phyloP scores from a whole-genome alignment of 108 stramenopile genomes.

The Conticribra guillardii region DNA sequence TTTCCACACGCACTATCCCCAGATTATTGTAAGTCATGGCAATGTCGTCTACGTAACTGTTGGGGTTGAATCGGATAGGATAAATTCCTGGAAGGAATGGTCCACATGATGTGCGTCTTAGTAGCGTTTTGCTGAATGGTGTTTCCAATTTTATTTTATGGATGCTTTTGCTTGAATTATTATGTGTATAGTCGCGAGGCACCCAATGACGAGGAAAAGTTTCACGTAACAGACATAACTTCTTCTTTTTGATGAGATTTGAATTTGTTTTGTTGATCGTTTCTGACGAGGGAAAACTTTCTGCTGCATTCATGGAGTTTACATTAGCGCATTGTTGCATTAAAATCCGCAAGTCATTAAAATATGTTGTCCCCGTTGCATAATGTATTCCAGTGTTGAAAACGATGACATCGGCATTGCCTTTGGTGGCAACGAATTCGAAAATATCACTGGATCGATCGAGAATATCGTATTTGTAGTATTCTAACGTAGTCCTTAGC shows the following conservation, averaged over 20 bases:
- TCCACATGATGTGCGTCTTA: neutral
- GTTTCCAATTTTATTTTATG: neutral
- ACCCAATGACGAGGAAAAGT: neutral
- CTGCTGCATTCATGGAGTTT: neutral
- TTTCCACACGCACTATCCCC: neutral
- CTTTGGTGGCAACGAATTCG: neutral
- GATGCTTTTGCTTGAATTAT: neutral
- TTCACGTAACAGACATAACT: neutral
- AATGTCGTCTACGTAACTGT: neutral
- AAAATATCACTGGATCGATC: neutral
- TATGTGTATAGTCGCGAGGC: neutral
- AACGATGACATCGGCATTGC: neutral
- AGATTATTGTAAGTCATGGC: neutral
- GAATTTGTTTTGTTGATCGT: neutral
- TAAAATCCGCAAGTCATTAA: neutral
- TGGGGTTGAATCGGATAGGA: neutral
- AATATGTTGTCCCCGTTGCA: neutral
- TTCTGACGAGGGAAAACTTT: neutral
- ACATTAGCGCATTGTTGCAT: neutral
- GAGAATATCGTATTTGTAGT: neutral
- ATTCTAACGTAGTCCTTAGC: neutral
- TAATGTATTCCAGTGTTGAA: neutral
- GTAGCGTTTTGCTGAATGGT: neutral
- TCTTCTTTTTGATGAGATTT: too few species aligned
- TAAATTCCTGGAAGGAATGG: neutral